A percentile compares a stretch with the other conserved stretches of the same genome.
phyloP scores from a whole-genome alignment of 2,329 filamentous ascomycete genomes.

The Alternaria sp. region DNA sequence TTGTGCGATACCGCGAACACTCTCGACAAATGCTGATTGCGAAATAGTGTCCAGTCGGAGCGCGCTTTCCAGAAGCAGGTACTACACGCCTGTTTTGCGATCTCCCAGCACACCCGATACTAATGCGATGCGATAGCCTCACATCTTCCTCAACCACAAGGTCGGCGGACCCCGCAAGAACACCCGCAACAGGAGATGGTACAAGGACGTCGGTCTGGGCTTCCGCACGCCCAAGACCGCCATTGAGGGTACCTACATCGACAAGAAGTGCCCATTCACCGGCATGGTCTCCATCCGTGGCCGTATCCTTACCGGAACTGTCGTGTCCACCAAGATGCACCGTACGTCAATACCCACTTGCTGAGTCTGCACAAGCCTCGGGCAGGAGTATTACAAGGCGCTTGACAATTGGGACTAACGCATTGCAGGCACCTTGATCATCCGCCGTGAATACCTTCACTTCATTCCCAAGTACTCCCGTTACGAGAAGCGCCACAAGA shows the following conservation, averaged over 20 bases:
- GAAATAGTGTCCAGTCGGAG: conserved; percentile 97
- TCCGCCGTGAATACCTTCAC: conserved; percentile 99
- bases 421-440: conserved; percentile 76
- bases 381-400: conserved; percentile 8
- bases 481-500: conserved; percentile 99
- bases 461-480: conserved; percentile 99
- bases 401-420: conserved; percentile 32
- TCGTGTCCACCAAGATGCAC: conserved; percentile 99
- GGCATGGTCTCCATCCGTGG: conserved; percentile 99
- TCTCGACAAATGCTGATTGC: conserved; percentile 36
- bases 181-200: conserved; percentile 77
- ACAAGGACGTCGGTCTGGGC: conserved; percentile 99
- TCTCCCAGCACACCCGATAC: conserved; percentile 32
- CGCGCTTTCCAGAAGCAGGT: conserved; percentile 94
- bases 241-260: conserved; percentile 99
- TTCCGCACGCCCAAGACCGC: conserved; percentile 98
- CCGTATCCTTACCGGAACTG: conserved; percentile 99
- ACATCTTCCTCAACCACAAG: conserved; percentile 99
- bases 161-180: conserved; percentile 68
- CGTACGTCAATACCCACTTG: conserved; percentile 58
- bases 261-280: conserved; percentile 99
- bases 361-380: neutral
- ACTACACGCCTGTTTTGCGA: conserved; percentile 34
- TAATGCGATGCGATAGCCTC: conserved; percentile 72
- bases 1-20: conserved; percentile 21